Base-by-base conservation (phyloP, 2,329 filamentous ascomycete species). In the Cordyceps sp. region DNA sequence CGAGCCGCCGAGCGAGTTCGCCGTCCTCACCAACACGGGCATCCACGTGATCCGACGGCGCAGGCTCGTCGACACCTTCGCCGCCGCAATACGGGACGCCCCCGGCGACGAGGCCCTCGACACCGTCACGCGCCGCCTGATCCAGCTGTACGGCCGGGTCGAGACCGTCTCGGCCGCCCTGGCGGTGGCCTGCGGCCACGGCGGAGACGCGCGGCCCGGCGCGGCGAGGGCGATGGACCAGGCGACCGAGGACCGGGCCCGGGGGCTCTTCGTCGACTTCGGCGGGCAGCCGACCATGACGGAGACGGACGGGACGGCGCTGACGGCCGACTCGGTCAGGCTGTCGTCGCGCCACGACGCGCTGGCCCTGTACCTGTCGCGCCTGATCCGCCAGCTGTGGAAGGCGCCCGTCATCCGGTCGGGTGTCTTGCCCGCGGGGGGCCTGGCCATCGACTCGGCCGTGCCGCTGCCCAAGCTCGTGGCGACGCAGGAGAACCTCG, bases 111-210 rank as follows among this genome's bases (percentile, higher is more conserved):
- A 94, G 39, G 82, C 80, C 4, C 59, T 90, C 9, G 85, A 93
- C 43, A 72, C 67, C 14, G 81, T 93, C 43, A 70, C 92, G 16
- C 80, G 80, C 33, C 81, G 75, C 37, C 88, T 98, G 45, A 82
- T 90, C 37, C 72, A 76, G 35, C 68, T 77, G 9, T 98, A 96
- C 49, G 90, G 90, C 10, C 73, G 86, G 10, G 76, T 78, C 4
- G 90, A 98, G 52, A 90, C 82, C 1, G 77, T 92, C 33, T 83
- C 90, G 1, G 85, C 88, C 26, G 86, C 90, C 18, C 61, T 98
- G 32, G 90, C 90, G 10, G 90, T 98, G 20, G 86, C 90, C 24
- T 98, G 90, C 52, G 86, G 88, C 4, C 86, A 96, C 50, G 88
- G 85, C 9, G 77, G 79, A 18, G 88, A 93, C 45, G 52, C 66